Evolutionary conservation across 306 rosid genomes (phyloP).

Genomic region (Begonia fuchsioides): DNA sequence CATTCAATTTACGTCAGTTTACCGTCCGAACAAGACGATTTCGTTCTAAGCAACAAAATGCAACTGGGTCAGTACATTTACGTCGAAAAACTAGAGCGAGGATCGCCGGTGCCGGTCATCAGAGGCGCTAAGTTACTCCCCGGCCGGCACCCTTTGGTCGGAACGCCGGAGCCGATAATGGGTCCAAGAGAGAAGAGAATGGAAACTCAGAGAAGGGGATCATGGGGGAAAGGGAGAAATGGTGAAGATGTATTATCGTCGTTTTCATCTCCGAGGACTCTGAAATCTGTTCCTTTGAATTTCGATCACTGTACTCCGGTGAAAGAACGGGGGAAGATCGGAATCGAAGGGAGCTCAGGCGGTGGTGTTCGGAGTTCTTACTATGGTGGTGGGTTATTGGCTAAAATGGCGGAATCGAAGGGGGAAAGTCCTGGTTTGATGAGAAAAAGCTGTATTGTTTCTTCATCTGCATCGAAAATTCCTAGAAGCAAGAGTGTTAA

Average conservation of each 20-base stretch:
- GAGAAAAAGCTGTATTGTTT: conserved; percentile 61
- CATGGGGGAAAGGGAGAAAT: conserved; percentile 55
- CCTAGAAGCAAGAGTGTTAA: conserved; percentile 69
- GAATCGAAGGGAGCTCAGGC: conserved; percentile 32
- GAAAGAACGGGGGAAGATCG: conserved; percentile 21
- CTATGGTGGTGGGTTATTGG: conserved; percentile 49
- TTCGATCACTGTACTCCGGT: conserved; percentile 81
- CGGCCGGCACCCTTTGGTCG: conserved; percentile 68
- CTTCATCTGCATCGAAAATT: conserved; percentile 36
- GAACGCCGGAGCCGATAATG: conserved; percentile 77
- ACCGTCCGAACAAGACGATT: conserved; percentile 70
- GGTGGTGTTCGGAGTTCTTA: conserved; percentile 39
- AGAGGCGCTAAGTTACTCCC: conserved; percentile 74
- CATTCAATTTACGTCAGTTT: conserved; percentile 70
- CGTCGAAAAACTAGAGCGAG: conserved; percentile 65
- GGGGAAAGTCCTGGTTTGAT: conserved; percentile 53
- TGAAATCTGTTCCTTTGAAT: conserved; percentile 59
- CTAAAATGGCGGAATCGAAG: conserved; percentile 36
- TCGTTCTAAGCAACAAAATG: conserved; percentile 75
- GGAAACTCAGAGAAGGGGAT: conserved; percentile 44
- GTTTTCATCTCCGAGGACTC: conserved; percentile 37
- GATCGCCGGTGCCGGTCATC: conserved; percentile 67
- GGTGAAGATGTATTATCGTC: conserved; percentile 27
- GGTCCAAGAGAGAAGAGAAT: conserved; percentile 48
- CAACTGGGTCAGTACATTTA: conserved; percentile 86